Evolutionary conservation across 169 alveolate genomes (phyloP).

Genomic region (Cystoisospora suis): DNA sequence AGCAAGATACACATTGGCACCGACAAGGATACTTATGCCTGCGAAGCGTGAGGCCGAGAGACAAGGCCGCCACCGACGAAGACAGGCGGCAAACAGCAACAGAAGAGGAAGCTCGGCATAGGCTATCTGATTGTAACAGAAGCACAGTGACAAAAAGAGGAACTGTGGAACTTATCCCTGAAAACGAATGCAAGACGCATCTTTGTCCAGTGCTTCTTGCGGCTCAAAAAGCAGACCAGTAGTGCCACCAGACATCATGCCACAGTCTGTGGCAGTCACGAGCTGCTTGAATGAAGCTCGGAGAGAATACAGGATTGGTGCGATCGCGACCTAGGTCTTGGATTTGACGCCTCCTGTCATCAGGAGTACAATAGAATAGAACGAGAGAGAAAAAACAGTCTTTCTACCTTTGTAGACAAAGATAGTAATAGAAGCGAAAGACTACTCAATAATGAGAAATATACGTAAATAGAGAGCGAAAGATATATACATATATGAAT

Average conservation of each 20-base stretch:
- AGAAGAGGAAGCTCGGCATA: constrained; percentile 4
- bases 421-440: no score
- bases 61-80: not conserved
- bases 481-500: no score
- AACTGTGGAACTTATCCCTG: not conserved
- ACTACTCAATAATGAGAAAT: no score
- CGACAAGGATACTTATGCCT: not conserved
- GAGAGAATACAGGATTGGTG: not conserved
- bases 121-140: not conserved
- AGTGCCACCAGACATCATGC: not conserved
- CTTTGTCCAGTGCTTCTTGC: not conserved
- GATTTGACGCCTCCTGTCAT: not conserved
- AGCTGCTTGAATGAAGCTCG: not conserved
- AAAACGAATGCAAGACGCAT: not conserved
- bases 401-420: no score
- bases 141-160: not conserved
- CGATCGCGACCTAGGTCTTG: not conserved
- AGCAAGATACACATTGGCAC: not conserved
- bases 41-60: not conserved
- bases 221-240: not conserved
- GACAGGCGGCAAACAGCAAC: not conserved
- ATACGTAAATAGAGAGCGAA: no score
- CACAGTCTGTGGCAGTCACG: not conserved
- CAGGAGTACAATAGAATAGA: not conserved
- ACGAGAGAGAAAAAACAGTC: no score